Percentiles rank a stretch among this genome's conserved stretches.
Conservation (phyloP, 768 basidiomycete genomes). For the Mycena rebaudengoi region DNA sequence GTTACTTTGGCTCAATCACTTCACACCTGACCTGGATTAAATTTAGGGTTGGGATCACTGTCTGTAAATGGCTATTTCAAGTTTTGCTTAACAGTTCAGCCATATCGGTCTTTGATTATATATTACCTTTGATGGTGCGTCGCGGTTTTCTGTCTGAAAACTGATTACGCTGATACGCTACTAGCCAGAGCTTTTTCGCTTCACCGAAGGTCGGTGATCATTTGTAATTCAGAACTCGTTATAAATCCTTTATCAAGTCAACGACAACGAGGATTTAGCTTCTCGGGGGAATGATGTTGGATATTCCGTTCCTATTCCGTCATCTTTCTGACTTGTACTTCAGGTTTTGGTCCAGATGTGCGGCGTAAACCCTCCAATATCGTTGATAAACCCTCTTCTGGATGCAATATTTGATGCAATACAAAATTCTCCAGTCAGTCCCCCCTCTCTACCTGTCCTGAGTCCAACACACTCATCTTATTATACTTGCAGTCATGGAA, state of each 20-base stretch:
- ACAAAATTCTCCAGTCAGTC: conserved; percentile 72
- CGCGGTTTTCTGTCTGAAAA: background rate
- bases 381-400: conserved; percentile 74
- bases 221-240: conserved; percentile 1
- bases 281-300: conserved; percentile 71
- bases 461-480: background rate
- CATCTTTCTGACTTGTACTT: too few species aligned
- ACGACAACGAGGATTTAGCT: conserved; percentile 78
- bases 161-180: conserved; percentile 15
- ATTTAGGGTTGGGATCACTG: conserved; percentile 64
- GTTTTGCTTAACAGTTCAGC: conserved; percentile 82
- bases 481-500: conserved; percentile 74
- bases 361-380: conserved; percentile 79
- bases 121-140: conserved; percentile 81
- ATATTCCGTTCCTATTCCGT: too few species aligned
- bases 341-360: conserved; percentile 87
- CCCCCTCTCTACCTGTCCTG: background rate
- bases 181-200: conserved; percentile 79
- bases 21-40: conserved; percentile 11
- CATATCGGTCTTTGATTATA: conserved; percentile 79
- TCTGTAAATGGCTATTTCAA: conserved; percentile 83
- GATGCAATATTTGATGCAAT: conserved; percentile 81
- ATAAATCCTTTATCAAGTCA: conserved; percentile 50
- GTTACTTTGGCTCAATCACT: conserved; percentile 26
- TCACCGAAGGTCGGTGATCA: conserved; percentile 65